Evolutionary conservation across 345 rosid genomes (phyloP).

Genomic region (Diplotaxis tenuifolia): DNA sequence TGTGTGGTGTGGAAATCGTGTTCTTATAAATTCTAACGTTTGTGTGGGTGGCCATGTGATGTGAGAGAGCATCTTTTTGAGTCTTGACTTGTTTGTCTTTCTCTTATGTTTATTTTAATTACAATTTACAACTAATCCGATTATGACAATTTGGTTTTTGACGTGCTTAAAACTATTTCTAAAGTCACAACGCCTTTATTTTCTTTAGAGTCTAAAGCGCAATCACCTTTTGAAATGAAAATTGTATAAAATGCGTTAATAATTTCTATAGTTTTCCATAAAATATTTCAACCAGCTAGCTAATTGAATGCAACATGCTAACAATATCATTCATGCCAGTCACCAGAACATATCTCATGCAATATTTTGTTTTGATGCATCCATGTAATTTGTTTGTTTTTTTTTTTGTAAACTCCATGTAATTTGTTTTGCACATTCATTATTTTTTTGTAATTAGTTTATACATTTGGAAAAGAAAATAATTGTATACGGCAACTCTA

Average conservation of each 20-base stretch:
- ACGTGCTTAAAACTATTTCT: background rate
- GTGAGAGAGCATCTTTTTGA: background rate
- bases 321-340: background rate
- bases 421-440: too few relatives aligned
- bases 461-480: too few relatives aligned
- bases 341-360: background rate
- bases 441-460: too few relatives aligned
- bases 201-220: background rate
- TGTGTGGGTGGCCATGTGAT: constrained; percentile 9
- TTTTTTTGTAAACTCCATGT: too few relatives aligned
- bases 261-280: background rate
- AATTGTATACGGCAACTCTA: constrained; percentile 7
- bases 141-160: background rate
- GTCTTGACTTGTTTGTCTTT: background rate
- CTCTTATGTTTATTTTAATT: background rate
- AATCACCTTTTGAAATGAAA: background rate
- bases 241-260: background rate
- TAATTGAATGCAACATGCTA: background rate
- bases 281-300: background rate
- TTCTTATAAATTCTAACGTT: background rate
- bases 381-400: background rate
- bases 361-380: background rate
- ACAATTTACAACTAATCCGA: constrained; percentile 7
- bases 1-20: constrained; percentile 4
- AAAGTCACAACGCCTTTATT: background rate